Evolutionary conservation across 2,329 filamentous ascomycete species (phyloP).

Genomic region (Dactylellina parvicollis): DNA sequence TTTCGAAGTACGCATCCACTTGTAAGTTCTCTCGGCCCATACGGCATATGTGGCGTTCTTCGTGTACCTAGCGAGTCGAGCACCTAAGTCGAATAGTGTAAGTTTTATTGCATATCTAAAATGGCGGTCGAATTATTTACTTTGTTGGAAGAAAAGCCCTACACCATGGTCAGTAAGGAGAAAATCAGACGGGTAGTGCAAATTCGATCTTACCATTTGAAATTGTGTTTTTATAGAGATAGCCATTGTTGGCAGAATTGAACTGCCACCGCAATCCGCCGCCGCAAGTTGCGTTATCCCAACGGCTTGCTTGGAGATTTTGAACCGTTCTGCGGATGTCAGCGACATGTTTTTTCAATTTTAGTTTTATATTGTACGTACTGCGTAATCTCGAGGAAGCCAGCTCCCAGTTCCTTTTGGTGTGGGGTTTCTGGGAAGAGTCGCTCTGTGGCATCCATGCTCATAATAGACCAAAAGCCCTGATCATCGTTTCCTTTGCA

Average conservation of each 20-base stretch:
- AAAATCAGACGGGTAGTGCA: conserved; percentile 62
- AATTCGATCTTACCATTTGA: conserved; percentile 66
- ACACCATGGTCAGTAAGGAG: conserved; percentile 58
- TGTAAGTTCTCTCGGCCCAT: conserved; percentile 71
- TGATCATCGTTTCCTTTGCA: conserved; percentile 74
- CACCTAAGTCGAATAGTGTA: conserved; percentile 56
- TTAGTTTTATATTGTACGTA: conserved; percentile 7
- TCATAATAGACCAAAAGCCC: conserved; percentile 75
- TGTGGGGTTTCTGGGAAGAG: conserved; percentile 66
- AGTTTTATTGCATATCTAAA: not conserved
- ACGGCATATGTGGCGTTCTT: conserved; percentile 72
- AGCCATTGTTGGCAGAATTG: conserved; percentile 78
- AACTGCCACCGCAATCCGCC: conserved; percentile 89
- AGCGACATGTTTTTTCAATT: conserved; percentile 67
- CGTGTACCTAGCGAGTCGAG: conserved; percentile 63
- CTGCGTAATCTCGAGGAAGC: conserved; percentile 48
- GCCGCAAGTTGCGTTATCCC: conserved; percentile 73
- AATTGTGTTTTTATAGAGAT: conserved; percentile 69
- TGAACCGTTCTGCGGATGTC: conserved; percentile 82
- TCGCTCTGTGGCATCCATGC: conserved; percentile 73
- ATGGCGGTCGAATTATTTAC: not conserved
- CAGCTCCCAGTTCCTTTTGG: conserved; percentile 62
- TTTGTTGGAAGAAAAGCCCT: conserved; percentile 50
- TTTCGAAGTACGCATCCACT: conserved; percentile 69
- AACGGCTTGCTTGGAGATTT: conserved; percentile 78